Percentiles rank a stretch among this genome's conserved stretches.
Evolutionary conservation across 345 rosid species (phyloP).

Genomic region (Nephelium lappaceum): DNA sequence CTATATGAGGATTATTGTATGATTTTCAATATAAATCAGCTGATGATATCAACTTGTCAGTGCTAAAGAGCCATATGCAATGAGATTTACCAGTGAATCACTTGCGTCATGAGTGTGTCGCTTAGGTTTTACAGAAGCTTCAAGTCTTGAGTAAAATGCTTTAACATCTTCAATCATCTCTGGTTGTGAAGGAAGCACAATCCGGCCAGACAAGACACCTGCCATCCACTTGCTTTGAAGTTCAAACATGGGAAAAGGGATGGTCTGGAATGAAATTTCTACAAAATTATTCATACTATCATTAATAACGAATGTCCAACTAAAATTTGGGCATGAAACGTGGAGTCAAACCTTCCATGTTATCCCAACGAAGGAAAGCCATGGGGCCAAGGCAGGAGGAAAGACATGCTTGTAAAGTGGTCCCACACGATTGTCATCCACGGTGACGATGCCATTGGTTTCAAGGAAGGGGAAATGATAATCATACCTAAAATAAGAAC

Average conservation of each 20-base stretch:
- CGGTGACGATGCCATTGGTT: constrained; percentile 59
- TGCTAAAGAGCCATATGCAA: background rate
- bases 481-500: constrained; percentile 52
- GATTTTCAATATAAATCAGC: background rate
- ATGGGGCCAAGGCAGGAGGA: constrained; percentile 72
- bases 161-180: constrained; percentile 67
- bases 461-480: constrained; percentile 86
- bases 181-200: constrained; percentile 58
- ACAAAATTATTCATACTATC: background rate
- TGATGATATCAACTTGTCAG: background rate
- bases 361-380: constrained; percentile 84
- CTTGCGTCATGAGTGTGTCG: constrained; percentile 57
- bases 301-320: background rate
- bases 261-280: constrained; percentile 37
- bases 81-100: background rate
- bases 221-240: constrained; percentile 93
- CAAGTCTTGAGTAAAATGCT: constrained; percentile 50
- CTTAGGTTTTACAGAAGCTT: constrained; percentile 62
- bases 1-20: background rate
- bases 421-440: constrained; percentile 79
- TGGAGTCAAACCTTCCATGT: constrained; percentile 60
- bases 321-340: background rate
- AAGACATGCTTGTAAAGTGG: constrained; percentile 83
- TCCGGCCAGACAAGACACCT: constrained; percentile 69
- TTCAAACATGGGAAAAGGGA: constrained; percentile 68